Conservation (phyloP, 371 early-diverging fungal genomes). For the Mortierella sp. region DNA sequence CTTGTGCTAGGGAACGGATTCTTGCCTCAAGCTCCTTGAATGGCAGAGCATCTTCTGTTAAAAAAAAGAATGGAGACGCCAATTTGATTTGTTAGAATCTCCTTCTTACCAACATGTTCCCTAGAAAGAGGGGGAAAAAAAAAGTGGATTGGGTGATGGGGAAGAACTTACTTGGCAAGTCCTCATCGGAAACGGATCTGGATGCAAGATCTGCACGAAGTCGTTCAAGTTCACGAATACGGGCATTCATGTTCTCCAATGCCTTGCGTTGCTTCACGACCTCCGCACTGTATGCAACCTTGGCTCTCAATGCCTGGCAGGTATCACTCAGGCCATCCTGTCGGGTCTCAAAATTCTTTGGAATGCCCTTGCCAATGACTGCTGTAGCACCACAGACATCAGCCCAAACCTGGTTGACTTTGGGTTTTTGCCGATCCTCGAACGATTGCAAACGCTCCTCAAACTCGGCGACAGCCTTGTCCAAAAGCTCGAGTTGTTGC, state of each 20-base stretch:
- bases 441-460: constrained; percentile 23
- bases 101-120: too few species aligned
- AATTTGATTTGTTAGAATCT: background rate
- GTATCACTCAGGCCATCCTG: constrained; percentile 12
- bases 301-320: constrained; percentile 15
- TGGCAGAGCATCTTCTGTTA: background rate
- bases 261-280: constrained; percentile 44
- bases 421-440: constrained; percentile 23
- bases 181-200: background rate
- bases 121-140: too few species aligned
- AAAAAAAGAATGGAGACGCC: constrained; percentile 1
- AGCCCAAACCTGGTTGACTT: constrained; percentile 28
- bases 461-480: constrained; percentile 15
- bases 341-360: constrained; percentile 21
- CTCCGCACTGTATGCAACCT: constrained; percentile 29
- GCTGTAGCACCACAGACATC: constrained; percentile 22
- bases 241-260: constrained; percentile 18
- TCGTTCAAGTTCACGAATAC: constrained; percentile 17
- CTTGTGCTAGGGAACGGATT: constrained; percentile 18
- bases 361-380: constrained; percentile 18
- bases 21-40: constrained; percentile 17
- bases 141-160: too few species aligned
- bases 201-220: constrained; percentile 14
- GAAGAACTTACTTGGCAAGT: constrained; percentile 10
- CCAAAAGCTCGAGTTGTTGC: constrained; percentile 13